Base-by-base conservation (phyloP, 2,329 filamentous ascomycete species). In the Cryphonectria naterciae region DNA sequence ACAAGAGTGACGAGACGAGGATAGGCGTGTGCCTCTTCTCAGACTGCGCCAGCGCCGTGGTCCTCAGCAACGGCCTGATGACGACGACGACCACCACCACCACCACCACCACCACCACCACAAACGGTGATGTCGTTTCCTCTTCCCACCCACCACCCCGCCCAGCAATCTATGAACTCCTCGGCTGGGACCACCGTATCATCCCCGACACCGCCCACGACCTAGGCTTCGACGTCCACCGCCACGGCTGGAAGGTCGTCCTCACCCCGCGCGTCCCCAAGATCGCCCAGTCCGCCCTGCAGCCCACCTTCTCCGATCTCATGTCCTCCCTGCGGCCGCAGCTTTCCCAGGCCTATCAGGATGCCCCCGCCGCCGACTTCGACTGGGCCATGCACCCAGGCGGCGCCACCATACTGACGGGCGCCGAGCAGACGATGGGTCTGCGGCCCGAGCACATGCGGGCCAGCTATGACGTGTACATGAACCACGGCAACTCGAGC, bases 301-400 rank as follows among this genome's bases (percentile, higher is more conserved):
- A 80, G 1, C 84, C 87, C 4, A 83, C 86, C 5, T 92, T 91
- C 75, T 75, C 81, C 22, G 83, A 87, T 37, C 83, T 92, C 19
- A 76, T 90, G 43, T 79, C 84, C 7, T 84, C 84, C 10, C 77
- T 72, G 67, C 61, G 77, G 2, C 35, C 73, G 5, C 61, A 77
- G 4, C 35, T 73, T 2, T 56, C 70, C 11, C 81, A 82, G 1
- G 73, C 80, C 0, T 78, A 89, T 2, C 85, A 87, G 0, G 76
- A 78, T 6, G 75, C 78, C 10, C 74, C 77, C 0, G 82, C 90
- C 0, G 78, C 83, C 0, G 87, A 91, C 71, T 92, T 92, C 74
- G 91, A 93, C 81, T 93, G 91, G 91, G 91, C 90, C 0, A 86
- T 93, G 77, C 91, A 93, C 75, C 91, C 91, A 0, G 91, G 91